Evolutionary conservation across 1,284 basidiomycete species (phyloP).

Genomic region (Marasmius oreades): DNA sequence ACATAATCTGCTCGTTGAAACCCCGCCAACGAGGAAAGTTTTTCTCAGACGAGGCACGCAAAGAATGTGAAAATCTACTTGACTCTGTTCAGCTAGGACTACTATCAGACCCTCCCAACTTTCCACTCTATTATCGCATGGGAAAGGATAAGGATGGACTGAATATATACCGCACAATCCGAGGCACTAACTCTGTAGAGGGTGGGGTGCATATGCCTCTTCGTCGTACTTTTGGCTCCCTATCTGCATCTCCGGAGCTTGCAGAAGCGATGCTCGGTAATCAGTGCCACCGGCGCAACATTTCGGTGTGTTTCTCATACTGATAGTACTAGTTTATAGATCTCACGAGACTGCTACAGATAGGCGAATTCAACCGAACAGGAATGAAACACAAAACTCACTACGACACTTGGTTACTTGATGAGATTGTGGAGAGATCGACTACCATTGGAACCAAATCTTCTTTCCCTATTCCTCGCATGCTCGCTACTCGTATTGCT

Average conservation of each 20-base stretch:
- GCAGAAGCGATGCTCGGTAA: slow-evolving; percentile 17
- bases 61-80: background rate
- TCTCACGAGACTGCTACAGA: too few relatives aligned
- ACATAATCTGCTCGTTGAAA: background rate
- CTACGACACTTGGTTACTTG: slow-evolving; percentile 14
- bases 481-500: slow-evolving; percentile 17
- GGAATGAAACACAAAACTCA: slow-evolving; percentile 10
- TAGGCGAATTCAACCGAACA: slow-evolving; percentile 16
- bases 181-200: slow-evolving; percentile 23
- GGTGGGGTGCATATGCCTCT: slow-evolving; percentile 15
- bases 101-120: slow-evolving; percentile 17
- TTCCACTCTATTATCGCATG: slow-evolving; percentile 15
- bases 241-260: slow-evolving; percentile 4
- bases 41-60: background rate
- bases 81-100: slow-evolving; percentile 10
- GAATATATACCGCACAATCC: slow-evolving; percentile 15
- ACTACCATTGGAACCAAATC: slow-evolving; percentile 6
- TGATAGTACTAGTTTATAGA: background rate
- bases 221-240: background rate
- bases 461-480: slow-evolving; percentile 11
- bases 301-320: background rate
- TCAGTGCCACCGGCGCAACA: slow-evolving; percentile 14
- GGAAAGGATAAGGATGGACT: slow-evolving; percentile 19
- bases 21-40: background rate
- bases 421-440: slow-evolving; percentile 15